Evolutionary conservation across 306 rosid genomes (phyloP), one percentile per base, ranked within the genome.

Genomic region (Medicago lupulina): DNA sequence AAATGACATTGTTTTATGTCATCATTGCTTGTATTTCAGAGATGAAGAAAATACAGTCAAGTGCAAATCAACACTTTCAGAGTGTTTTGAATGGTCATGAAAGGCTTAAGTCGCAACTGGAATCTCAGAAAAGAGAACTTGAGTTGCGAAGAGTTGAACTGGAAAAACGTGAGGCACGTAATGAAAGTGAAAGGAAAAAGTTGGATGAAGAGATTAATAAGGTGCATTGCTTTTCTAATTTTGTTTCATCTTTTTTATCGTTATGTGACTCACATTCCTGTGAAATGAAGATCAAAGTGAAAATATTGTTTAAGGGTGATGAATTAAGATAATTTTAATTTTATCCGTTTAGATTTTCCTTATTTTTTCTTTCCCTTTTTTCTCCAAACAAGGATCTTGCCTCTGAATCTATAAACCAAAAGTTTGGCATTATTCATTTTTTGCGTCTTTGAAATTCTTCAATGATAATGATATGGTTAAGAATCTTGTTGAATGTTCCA

Each of bases 31-130:
- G 71, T 39, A 21, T 75, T 60, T 65, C 82, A 96, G 99, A 90
- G 77, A 88, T 92, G 55, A 92, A 75, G 89, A 92, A 89, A 78
- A 85, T 87, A 34, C 97, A 96, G 74, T 59, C 85, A 40, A 93
- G 99, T 82, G 96, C 97, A 14, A 83, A 86, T 74, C 97, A 96
- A 81, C 96, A 96, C 83, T 84, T 86, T 80, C 92, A 90, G 89
- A 90, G 87, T 85, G 88, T 92, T 70, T 89, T 89, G 70, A 82
- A 80, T 55, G 96, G 89, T 79, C 97, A 90, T 54, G 90, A 96
- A 79, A 88, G 87, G 74, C 85, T 90, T 43, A 96, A 90, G 84
- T 51, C 83, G 84, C 96, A 89, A 80, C 80, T 96, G 74, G 98
- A 96, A 83, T 85, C 89, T 83, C 97, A 92, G 59, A 89, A 89